phyloP scores from a whole-genome alignment of 352 stramenopile species.

The Phytophthora syringae region DNA sequence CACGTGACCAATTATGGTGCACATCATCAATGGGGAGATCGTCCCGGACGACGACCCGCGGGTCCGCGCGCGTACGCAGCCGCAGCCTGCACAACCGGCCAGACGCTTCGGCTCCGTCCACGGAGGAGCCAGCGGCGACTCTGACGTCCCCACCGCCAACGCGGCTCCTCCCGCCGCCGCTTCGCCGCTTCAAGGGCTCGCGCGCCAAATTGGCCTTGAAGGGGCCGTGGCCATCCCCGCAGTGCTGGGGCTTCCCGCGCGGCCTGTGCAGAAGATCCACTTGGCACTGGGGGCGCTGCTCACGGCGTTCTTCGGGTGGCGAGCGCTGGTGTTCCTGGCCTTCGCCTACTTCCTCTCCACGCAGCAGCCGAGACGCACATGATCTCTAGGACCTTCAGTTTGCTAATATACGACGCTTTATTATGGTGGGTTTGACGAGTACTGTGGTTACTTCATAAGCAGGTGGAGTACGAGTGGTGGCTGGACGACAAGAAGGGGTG shows the following conservation, averaged over 20 bases:
- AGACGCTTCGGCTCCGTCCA: constrained; percentile 41
- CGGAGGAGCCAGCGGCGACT: constrained; percentile 21
- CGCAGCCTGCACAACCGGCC: constrained; percentile 14
- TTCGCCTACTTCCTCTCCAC: constrained; percentile 72
- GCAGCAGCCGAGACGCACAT: constrained; percentile 45
- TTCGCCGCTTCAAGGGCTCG: constrained; percentile 58
- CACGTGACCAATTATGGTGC: constrained; percentile 58
- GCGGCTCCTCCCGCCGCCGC: constrained; percentile 11
- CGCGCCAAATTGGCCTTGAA: constrained; percentile 63
- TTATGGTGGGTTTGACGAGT: constrained; percentile 24
- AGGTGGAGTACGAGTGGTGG: too few species aligned
- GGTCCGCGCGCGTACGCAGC: constrained; percentile 45
- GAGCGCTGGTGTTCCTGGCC: constrained; percentile 71
- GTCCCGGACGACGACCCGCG: constrained; percentile 84
- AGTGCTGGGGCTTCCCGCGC: constrained; percentile 58
- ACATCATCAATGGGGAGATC: constrained; percentile 92
- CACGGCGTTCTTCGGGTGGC: constrained; percentile 71
- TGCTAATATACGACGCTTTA: constrained; percentile 37
- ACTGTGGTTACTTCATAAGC: too few species aligned
- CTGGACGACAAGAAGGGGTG: constrained; percentile 61
- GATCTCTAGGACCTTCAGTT: too few species aligned
- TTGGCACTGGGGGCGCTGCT: constrained; percentile 63
- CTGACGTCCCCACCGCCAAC: constrained; percentile 2
- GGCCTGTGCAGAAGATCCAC: constrained; percentile 76
- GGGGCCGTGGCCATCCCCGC: constrained; percentile 66